Base-by-base conservation (phyloP, 106 monocot genomes). In the Dioscorea alata region DNA sequence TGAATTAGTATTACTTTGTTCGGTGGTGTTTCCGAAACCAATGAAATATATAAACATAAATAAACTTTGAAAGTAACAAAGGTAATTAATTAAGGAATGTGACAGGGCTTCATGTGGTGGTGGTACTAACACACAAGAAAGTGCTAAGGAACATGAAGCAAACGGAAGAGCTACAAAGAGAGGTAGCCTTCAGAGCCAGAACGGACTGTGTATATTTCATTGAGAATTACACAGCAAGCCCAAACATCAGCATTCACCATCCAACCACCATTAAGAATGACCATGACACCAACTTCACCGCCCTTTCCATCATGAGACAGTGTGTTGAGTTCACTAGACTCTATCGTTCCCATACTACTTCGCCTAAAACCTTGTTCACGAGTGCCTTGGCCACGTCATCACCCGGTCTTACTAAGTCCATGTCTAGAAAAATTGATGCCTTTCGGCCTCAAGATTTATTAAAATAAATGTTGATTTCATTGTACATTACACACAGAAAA, bases 151-250 rank as follows among this genome's bases (percentile, higher is more conserved):
- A 54, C 12, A 63, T 12, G 13, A 77, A 79, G 65, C 86, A 94
- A 57, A 83, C 81, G 1, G 86, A 84, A 60, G 80, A 94, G 70
- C 80, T 94, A 6, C 63, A 75, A 48, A 63, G 69, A 22, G 90
- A 94, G 75, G 84, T 89, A 13, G 75, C 84, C 16, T 75, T 71
- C 33, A 78, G 76, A 53, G 86, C 89, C 1, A 74, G 84, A 57
- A 86, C 90, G 0, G 90, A 94, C 20, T 84, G 94, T 31, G 90
- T 94, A 48, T 94, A 80, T 71, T 72, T 94, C 78, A 77, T 90
- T 10, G 94, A 94, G 76, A 94, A 90, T 66, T 94, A 90, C 73
- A 82, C 78, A 14, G 66, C 80, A 10, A 48, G 60, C 49, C 42
- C 24, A 19, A 24, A 23, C 12, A 15, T 23, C 17, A 74, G 73